Base-by-base conservation (phyloP, 1,284 basidiomycete genomes). In the Trichosporon asahii region DNA sequence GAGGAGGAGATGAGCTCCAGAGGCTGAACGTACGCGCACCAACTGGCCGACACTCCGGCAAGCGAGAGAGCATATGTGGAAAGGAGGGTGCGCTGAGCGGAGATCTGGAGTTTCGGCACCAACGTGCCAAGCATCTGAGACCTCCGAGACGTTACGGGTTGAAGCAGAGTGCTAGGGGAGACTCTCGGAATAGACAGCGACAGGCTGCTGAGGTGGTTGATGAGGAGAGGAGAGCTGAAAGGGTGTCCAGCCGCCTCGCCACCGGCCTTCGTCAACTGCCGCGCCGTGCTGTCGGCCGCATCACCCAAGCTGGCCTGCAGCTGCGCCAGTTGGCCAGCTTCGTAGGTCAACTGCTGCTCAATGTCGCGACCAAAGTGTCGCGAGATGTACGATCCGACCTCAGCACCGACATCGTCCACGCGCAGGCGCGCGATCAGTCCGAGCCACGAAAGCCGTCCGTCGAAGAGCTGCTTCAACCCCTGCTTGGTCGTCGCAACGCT, bases 261-360 rank as follows among this genome's bases (percentile, higher is more conserved):
- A 15, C 60, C 66, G 61, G 35, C 2, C 72, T 44, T 33, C 18
- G 75, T 71, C 18, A 83, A 66, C 64, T 76, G 70, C 5, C 74
- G 75, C 14, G 80, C 73, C 7, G 73, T 78, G n/a, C 70, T 67
- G 35, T 87, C 85, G 3, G 87, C 86, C 31, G 85, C 80, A 25
- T 76, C 73, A 1, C 87, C 85, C 12, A 90, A 79, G 1, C 84
- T 74, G 2, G 81, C 73, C 80, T 91, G 90, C 2, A 88, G 77
- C 31, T 83, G 81, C n/a, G 87, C 81, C n/a, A 92, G 83, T 65
- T 87, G 85, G 15, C 91, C 92, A 0, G 90, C 87, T 73, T 92
- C 89, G 73, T 89, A 88, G 21, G 90, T 86, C 40, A 93, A 85
- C 91, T 93, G 86, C 72, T 86, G 85, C 77, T 93, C 90, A 12